These are phyloP conservation scores for Capsaspora owczarzaki DNA, from an alignment of 78 protist genomes.

Conservation along the genomic window DNA sequence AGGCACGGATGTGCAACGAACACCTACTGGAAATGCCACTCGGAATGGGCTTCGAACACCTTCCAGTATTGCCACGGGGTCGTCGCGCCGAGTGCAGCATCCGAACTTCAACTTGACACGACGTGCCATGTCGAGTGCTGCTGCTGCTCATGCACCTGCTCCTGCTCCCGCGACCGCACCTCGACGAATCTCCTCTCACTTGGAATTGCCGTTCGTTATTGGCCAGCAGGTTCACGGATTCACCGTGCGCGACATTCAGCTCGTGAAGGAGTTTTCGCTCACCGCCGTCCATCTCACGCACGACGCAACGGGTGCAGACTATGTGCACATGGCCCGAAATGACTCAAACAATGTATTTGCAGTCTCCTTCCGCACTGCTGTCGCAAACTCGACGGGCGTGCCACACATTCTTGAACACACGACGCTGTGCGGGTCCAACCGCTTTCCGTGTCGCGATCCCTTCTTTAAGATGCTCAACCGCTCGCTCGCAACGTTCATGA, in stretches of 20 bases:
- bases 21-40: too few species aligned
- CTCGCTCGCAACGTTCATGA: slow-evolving; percentile 51
- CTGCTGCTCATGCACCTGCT: too few species aligned
- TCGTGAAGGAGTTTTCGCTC: neutral
- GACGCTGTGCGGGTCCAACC: slow-evolving; percentile 76
- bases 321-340: slow-evolving; percentile 11
- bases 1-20: too few species aligned
- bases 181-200: too few species aligned
- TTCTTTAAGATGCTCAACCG: slow-evolving; percentile 73
- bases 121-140: too few species aligned
- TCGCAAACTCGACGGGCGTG: slow-evolving; percentile 65
- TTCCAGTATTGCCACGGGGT: too few species aligned
- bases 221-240: too few species aligned
- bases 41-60: too few species aligned
- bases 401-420: slow-evolving; percentile 93
- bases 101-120: too few species aligned
- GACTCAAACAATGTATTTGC: slow-evolving; percentile 33
- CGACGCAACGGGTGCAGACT: slow-evolving; percentile 19
- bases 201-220: too few species aligned
- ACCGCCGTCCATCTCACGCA: slow-evolving; percentile 7
- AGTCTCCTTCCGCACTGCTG: slow-evolving; percentile 65
- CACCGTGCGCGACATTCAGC: neutral
- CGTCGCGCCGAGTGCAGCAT: too few species aligned
- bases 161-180: too few species aligned
- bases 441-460: slow-evolving; percentile 82